Evolutionary conservation across 2,329 filamentous ascomycete genomes (phyloP).

Genomic region (Aspergillus udagawae): DNA sequence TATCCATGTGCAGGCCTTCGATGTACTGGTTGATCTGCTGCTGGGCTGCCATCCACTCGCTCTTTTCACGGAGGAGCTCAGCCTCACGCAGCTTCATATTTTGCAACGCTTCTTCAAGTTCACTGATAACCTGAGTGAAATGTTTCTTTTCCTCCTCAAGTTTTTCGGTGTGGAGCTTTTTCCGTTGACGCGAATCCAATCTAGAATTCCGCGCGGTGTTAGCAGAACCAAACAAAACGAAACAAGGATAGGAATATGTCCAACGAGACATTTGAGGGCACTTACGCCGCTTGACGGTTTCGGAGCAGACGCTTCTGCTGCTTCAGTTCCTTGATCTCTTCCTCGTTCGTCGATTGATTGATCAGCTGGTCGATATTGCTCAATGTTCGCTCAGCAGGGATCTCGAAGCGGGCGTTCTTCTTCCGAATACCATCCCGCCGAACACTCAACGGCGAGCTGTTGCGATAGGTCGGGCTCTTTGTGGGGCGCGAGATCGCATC

Average conservation of each 20-base stretch:
- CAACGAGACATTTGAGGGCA: conserved; percentile 21
- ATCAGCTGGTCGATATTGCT: conserved; percentile 95
- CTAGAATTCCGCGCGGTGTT: conserved; percentile 42
- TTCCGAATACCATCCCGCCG: conserved; percentile 89
- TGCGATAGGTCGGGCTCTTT: conserved; percentile 64
- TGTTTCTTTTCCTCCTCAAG: conserved; percentile 96
- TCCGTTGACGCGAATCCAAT: conserved; percentile 92
- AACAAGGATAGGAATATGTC: conserved; percentile 8
- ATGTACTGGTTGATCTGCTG: conserved; percentile 72
- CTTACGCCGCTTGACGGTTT: conserved; percentile 95
- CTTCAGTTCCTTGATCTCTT: conserved; percentile 96
- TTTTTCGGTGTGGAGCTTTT: conserved; percentile 96
- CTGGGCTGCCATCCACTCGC: conserved; percentile 66
- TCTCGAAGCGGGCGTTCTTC: conserved; percentile 98
- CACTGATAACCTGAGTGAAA: conserved; percentile 69
- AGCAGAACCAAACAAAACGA: conserved; percentile 10
- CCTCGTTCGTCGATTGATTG: conserved; percentile 71
- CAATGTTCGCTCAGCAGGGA: conserved; percentile 87
- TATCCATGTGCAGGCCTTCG: conserved; percentile 74
- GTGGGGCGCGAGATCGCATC: conserved; percentile 52
- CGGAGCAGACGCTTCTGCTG: conserved; percentile 92
- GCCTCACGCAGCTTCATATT: conserved; percentile 62
- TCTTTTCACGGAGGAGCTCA: conserved; percentile 51
- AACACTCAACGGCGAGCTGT: conserved; percentile 67
- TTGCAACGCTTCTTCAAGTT: conserved; percentile 73